Base-by-base conservation (phyloP, 768 basidiomycete genomes). In the Mycena belliarum region DNA sequence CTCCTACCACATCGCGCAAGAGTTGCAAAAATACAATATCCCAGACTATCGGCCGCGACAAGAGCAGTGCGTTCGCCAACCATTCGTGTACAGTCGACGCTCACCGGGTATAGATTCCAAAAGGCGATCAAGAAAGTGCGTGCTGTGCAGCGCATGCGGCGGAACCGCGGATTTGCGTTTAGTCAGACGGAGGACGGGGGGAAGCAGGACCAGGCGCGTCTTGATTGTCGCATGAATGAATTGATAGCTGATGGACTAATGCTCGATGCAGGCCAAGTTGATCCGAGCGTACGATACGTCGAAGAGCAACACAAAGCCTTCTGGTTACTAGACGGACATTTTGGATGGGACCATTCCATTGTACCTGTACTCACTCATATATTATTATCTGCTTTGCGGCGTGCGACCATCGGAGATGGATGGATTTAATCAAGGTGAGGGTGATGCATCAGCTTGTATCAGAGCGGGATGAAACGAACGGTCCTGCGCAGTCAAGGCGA, bases 81-180 rank as follows among this genome's bases (percentile, higher is more conserved):
- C 11, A 9, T 44, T 51, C 24, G n/a, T 61, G 45, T 18, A 20
- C 48, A 33, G n/a, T 46, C 65, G 53, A 61, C 35, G 29, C 35
- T 48, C 55, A 55, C 47, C 26, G 32, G 48, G 35, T 56, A n/a
- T n/a, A 95, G 93, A 73, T 97, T 97, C 76, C 95, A 98, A 73
- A 97, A 98, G 71, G 97, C 97, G 16, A 99, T 99, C 81, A 98
- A 98, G 75, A 99, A 99, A 72, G 97, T 99, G 14, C 86, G 97
- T n/a, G 97, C 97, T 0, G 92, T 95, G 2, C 97, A 99, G 70
- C 86, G 97, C 32, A 93, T 98, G 91, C 88, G 97, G 15, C 82
- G 93, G 55, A 97, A 93, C 61, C 87, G 97, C 46, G 97, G 97
- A 4, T 99, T 98, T 70, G 97, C 97, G 5, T 99, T 99, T 79